These are phyloP conservation scores for Fusarium verrucosum DNA, from an alignment of 2,329 filamentous ascomycete species.

Conservation along the genomic window DNA sequence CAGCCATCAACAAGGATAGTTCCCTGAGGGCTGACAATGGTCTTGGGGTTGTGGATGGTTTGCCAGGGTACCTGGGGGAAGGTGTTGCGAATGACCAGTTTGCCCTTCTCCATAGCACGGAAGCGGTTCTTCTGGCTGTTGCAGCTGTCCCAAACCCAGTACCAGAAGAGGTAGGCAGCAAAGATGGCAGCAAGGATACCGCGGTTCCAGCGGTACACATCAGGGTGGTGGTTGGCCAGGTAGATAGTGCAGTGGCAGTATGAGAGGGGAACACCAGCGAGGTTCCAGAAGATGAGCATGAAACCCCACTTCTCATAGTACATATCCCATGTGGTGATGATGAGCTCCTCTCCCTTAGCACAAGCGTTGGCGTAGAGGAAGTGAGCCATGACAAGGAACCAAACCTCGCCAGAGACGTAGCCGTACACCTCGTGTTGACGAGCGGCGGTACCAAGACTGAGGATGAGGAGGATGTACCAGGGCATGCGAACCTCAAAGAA, in stretches of 20 bases:
- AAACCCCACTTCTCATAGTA: conserved; percentile 98
- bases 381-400: conserved; percentile 87
- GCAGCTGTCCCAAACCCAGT: conserved; percentile 92
- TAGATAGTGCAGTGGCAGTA: conserved; percentile 96
- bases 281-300: conserved; percentile 98
- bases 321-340: conserved; percentile 93
- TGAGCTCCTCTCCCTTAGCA: conserved; percentile 90
- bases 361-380: conserved; percentile 93
- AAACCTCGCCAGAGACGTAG: conserved; percentile 85
- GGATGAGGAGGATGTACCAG: conserved; percentile 88
- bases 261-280: conserved; percentile 87
- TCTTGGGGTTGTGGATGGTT: conserved; percentile 80
- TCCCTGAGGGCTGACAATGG: conserved; percentile 76
- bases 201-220: conserved; percentile 79
- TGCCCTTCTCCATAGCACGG: conserved; percentile 80
- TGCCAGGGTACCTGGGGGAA: conserved; percentile 95
- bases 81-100: conserved; percentile 73
- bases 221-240: conserved; percentile 83
- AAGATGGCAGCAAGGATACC: conserved; percentile 72
- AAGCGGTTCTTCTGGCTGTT: conserved; percentile 96
- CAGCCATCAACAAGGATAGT: conserved; percentile 85
- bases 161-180: conserved; percentile 79
- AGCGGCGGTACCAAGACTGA: conserved; percentile 78
- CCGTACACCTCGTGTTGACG: conserved; percentile 87
- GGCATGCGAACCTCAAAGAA: conserved; percentile 93